Percentiles rank a stretch among this genome's conserved stretches.
Evolutionary conservation across 2,329 filamentous ascomycete species (phyloP).

Genomic region (Cryphonectria radicalis): DNA sequence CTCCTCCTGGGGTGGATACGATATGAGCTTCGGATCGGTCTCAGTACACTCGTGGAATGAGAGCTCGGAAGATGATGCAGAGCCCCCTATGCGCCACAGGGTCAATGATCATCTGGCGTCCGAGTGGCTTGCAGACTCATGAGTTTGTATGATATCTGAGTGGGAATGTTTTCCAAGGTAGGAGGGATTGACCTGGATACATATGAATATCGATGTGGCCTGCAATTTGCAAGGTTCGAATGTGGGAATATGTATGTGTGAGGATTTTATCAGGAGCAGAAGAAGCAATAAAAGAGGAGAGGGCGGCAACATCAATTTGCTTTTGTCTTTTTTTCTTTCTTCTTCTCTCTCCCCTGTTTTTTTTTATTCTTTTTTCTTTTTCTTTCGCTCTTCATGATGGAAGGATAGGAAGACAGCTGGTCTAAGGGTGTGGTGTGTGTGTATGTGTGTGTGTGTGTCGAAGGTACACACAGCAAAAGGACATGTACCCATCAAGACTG

Average conservation of each 20-base stretch:
- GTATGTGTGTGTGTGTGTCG: neutral
- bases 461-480: neutral
- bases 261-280: neutral
- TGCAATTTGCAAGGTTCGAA: neutral
- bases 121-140: constrained; percentile 9
- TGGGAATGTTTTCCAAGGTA: neutral
- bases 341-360: neutral
- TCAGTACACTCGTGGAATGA: constrained; percentile 81
- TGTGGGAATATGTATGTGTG: neutral
- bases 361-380: neutral
- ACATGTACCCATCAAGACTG: neutral
- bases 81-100: constrained; percentile 59
- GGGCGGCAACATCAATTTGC: neutral
- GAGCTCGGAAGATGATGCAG: constrained; percentile 65
- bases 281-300: neutral
- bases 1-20: constrained; percentile 81
- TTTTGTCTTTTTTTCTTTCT: neutral
- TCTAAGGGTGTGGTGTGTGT: too few relatives aligned
- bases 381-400: neutral
- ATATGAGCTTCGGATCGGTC: constrained; percentile 73
- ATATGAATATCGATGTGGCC: neutral
- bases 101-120: constrained; percentile 62
- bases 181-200: neutral
- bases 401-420: neutral
- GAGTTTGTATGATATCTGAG: neutral